Conservation (phyloP, 1,139 yeast genomes). For the Lodderomyces margitis region DNA sequence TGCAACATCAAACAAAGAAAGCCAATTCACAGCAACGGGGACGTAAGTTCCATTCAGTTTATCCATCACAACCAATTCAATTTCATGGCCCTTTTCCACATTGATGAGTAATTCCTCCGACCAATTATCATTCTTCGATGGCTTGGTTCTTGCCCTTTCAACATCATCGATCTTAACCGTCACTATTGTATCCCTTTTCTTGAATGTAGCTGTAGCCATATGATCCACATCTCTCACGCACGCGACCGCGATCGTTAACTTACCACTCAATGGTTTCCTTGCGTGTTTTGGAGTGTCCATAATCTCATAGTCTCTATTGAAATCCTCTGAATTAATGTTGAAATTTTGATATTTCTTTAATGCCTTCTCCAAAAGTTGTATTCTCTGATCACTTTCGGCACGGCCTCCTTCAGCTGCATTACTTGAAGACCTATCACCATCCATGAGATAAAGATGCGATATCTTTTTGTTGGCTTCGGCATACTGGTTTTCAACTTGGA, state of each 20-base stretch:
- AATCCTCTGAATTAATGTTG: conserved; percentile 70
- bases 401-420: conserved; percentile 89
- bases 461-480: conserved; percentile 89
- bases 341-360: conserved; percentile 86
- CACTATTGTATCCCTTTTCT: conserved; percentile 75
- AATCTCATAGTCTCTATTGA: conserved; percentile 61
- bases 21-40: conserved; percentile 95
- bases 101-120: conserved; percentile 76
- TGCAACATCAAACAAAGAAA: conserved; percentile 82
- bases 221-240: conserved; percentile 91
- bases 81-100: conserved; percentile 88
- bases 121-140: conserved; percentile 79
- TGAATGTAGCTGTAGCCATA: conserved; percentile 75
- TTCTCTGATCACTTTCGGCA: conserved; percentile 79
- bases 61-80: conserved; percentile 85
- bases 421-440: conserved; percentile 84
- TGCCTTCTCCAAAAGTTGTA: conserved; percentile 78
- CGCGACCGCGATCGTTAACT: conserved; percentile 63
- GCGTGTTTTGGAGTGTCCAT: conserved; percentile 67
- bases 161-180: conserved; percentile 85
- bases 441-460: conserved; percentile 79
- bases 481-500: conserved; percentile 91
- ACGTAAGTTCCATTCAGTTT: conserved; percentile 61
- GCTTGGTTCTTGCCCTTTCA: conserved; percentile 70
- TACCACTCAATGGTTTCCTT: conserved; percentile 82